Evolutionary conservation across 2,329 filamentous ascomycete species (phyloP).

Genomic region (Monilinia vaccinii-corymbosi): DNA sequence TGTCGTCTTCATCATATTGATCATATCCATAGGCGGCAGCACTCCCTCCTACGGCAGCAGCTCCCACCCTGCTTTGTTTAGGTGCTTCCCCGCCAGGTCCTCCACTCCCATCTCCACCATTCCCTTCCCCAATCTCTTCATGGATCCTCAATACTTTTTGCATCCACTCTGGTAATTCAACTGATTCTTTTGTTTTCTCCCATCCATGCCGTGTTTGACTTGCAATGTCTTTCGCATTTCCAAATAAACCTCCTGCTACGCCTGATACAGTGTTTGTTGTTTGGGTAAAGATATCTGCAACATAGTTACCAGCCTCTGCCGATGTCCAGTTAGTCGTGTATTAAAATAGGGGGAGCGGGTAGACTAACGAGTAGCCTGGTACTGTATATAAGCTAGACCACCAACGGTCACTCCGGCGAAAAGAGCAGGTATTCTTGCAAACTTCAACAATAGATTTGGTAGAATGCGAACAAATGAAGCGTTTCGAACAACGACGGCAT

Average conservation of each 20-base stretch:
- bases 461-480: conserved; percentile 58
- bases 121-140: conserved; percentile 46
- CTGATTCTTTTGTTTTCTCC: conserved; percentile 71
- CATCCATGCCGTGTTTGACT: conserved; percentile 73
- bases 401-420: conserved; percentile 84
- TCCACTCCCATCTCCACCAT: conserved; percentile 35
- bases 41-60: conserved; percentile 58
- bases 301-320: conserved; percentile 65
- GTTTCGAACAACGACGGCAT: conserved; percentile 56
- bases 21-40: conserved; percentile 75
- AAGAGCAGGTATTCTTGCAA: conserved; percentile 79
- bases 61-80: conserved; percentile 51
- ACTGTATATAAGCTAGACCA: conserved; percentile 85
- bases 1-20: conserved; percentile 55
- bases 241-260: conserved; percentile 61
- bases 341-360: neutral
- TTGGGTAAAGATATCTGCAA: conserved; percentile 63
- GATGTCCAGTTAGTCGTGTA: neutral
- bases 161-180: conserved; percentile 70
- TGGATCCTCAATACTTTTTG: conserved; percentile 59
- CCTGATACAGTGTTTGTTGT: conserved; percentile 63
- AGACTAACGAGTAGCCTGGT: conserved; percentile 75
- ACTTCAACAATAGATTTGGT: conserved; percentile 84
- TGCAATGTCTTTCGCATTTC: conserved; percentile 63
- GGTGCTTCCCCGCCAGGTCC: conserved; percentile 40